These are phyloP conservation scores for Candida montana DNA, from an alignment of 805 yeast species.

Conservation along the genomic window DNA sequence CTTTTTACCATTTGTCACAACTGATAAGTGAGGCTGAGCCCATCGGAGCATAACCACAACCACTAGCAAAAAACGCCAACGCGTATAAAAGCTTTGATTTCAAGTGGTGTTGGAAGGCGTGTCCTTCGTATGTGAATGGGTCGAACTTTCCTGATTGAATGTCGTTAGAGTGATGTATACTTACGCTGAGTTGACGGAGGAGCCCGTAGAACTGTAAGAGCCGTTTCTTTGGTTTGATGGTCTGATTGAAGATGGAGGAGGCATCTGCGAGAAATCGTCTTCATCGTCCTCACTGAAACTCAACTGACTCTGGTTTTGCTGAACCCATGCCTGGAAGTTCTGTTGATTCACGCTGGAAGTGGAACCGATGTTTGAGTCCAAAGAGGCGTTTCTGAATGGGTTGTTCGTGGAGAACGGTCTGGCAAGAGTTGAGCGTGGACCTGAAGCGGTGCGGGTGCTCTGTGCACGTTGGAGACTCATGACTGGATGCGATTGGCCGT, in stretches of 20 bases:
- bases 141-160: too few species aligned
- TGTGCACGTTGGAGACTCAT: conserved; percentile 18
- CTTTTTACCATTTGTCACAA: too few species aligned
- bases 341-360: conserved; percentile 24
- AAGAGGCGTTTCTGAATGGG: conserved; percentile 57
- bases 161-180: background rate
- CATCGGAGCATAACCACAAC: background rate
- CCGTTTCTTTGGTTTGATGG: conserved; percentile 17
- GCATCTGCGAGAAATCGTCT: conserved; percentile 22
- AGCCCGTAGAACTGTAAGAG: conserved; percentile 10
- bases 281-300: conserved; percentile 40
- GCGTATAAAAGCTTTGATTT: too few species aligned
- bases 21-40: too few species aligned
- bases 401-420: conserved; percentile 58
- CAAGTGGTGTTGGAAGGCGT: too few species aligned
- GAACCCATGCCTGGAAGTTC: conserved; percentile 57
- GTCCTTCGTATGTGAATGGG: too few species aligned
- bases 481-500: background rate
- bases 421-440: conserved; percentile 1
- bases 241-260: conserved; percentile 17
- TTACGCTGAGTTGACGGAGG: conserved; percentile 6
- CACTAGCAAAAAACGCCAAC: too few species aligned
- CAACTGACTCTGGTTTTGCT: conserved; percentile 33
- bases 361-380: conserved; percentile 27
- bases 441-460: conserved; percentile 6